Base-by-base conservation (phyloP, 129 eudicot species). In the Dittrichia graveolens region DNA sequence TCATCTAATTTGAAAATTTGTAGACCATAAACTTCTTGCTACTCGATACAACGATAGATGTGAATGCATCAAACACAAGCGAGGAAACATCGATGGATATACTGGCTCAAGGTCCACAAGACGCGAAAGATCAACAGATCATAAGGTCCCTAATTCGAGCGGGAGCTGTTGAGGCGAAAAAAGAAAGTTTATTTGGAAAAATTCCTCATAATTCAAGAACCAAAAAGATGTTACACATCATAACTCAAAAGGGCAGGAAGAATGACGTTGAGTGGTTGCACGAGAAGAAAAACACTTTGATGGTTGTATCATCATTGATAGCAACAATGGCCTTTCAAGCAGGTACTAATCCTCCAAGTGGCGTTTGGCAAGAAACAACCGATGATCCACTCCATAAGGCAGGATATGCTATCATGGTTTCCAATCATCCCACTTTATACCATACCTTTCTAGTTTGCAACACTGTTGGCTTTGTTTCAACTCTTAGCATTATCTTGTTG, bases 251-350 rank as follows among this genome's bases (percentile, higher is more conserved):
- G 44, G 73, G 24, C 31, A 9, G 78, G 7, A 56, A 44, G n/a
- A 52, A 68, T 7, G 5, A 57, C 0, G 71, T 67, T 3, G 81
- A 73, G 4, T 78, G 86, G 86, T 52, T 87, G 10, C 82, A 76
- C 10, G 73, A 39, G 41, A 77, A 75, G 56, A 58, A 79, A 35
- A 67, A 59, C 19, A 53, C 89, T 3, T 57, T 83, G 52, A 86
- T 86, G 92, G 79, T 86, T 3, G 88, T 81, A 37, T 84, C 92
- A 6, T 81, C 89, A 4, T 72, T 87, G 9, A 63, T 87, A 8
- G 89, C 92, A 58, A 75, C 88, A 45, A 84, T 87, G 85, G 83
- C 88, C n/a, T 83, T 87, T 42, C 86, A 87, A 75, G 83, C 75
- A 3, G 92, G 85, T 11, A 44, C 75, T 6, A 78, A 40, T 59